Evolutionary conservation across 2,329 filamentous ascomycete species (phyloP), one percentile per base, ranked within the genome.

Genomic region (Trichoderma gracile): DNA sequence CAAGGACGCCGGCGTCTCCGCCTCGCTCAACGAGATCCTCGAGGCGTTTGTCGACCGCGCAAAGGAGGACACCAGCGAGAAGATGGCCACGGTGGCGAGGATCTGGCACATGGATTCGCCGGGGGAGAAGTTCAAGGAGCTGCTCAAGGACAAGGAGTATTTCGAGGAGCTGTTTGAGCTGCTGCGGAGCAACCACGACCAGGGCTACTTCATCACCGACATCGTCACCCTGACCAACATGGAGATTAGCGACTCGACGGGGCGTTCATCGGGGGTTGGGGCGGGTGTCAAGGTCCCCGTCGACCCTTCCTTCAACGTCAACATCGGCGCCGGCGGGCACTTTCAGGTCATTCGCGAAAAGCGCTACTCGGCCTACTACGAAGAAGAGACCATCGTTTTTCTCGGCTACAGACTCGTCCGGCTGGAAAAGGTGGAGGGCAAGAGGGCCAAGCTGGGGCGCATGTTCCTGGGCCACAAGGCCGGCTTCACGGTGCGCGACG

Each of bases 381-480:
- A 73, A 30, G 72, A 70, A 15, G 72, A 73, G 65, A 67, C 67
- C n/a, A 71, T 73, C 42, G 70, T 73, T 1, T 73, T 73, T 40
- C 67, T 73, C 27, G 72, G 72, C 15, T 71, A 72, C 67, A 53
- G 72, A 2, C 70, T 68, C 40, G 67, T 73, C 6, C 66, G 67
- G 46, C 71, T 73, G 10, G 71, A 72, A 47, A 73, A 73, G 66
- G 70, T 73, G 19, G 64, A 65, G 40, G 71, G 72, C 15, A 64
- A 56, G 43, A 67, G 72, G 10, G 71, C 71, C 21, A 73, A 57
- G 66, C 68, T 69, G 5, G 72, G 72, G 2, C 62, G 77, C 17
- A 69, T 75, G 3, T 83, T 85, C 68, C 78, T 79, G 45, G 82
- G 82, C 12, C 81, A 84, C 69, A 78, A 70, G 62, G 64, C 69